Base-by-base conservation (phyloP, 805 yeast genomes). In the Tetrapisispora fleetii region DNA sequence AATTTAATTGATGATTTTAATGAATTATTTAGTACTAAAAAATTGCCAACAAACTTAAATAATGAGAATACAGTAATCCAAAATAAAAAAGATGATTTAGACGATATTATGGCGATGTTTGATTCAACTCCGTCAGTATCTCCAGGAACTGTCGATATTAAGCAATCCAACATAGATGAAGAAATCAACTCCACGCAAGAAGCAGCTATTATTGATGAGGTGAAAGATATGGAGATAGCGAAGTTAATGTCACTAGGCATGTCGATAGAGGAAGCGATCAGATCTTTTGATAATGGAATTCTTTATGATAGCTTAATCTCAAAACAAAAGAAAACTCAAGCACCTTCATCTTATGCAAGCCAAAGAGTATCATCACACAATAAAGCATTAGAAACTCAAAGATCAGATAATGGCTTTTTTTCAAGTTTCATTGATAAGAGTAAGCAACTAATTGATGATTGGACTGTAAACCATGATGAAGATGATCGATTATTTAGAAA, bases 141-240 rank as follows among this genome's bases (percentile, higher is more conserved):
- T 2, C 33, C 14, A 24, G 4, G 16, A 3, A 19, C 24, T 27
- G 8, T 18, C 11, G 28, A 19, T 13, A 10, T 19, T 13, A 38
- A 5, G 41, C 18, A 18, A 8, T 38, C 28, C n/a, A 38, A 24
- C 14, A 19, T 22, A 22, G 10, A 14, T 21, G 41, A 13, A 22
- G n/a, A 19, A 8, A 13, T 16, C n/a, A 21, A 40, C 16, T 37
- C 21, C 19, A 37, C 13, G 9, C 1, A 11, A 11, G 18, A 40
- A 2, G 43, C 24, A 10, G 47, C 36, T 19, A 46, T 60, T 5
- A 61, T 62, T 3, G 67, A 64, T 48, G 67, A 64, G 45, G 62
- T 62, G 2, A 59, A 52, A 45, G 68, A 64, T 50, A 62, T 63
- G 67, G 67, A 64, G 48, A 55, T 64, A 11, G 67, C 68, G 1